A percentile compares a stretch with the other conserved stretches of the same genome.
phyloP scores from a whole-genome alignment of 805 yeast genomes.

The Jamesozyma piceae region DNA sequence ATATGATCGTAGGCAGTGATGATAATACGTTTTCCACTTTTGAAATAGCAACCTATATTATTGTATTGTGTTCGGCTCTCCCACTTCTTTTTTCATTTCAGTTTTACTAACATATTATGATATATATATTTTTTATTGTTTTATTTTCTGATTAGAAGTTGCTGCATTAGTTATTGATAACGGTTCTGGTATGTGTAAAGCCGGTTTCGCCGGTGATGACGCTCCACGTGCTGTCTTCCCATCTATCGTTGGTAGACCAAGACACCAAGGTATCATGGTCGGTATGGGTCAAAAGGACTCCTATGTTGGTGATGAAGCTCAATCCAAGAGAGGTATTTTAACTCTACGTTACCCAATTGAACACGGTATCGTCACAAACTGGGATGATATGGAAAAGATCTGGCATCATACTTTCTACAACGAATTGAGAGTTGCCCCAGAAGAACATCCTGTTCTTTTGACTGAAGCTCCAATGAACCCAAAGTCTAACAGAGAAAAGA shows the following conservation, averaged over 20 bases:
- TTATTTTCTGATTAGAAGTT: no score
- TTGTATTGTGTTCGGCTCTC: no score
- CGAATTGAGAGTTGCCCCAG: slow-evolving; percentile 99
- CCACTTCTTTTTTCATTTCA: no score
- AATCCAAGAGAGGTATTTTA: slow-evolving; percentile 99
- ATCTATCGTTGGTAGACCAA: slow-evolving; percentile 99
- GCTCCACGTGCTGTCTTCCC: slow-evolving; percentile 99
- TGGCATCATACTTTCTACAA: slow-evolving; percentile 99
- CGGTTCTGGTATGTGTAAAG: slow-evolving; percentile 99
- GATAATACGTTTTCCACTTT: no score
- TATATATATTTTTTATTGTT: no score
- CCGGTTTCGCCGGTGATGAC: slow-evolving; percentile 99
- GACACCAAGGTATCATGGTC: slow-evolving; percentile 99
- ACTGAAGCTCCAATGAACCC: slow-evolving; percentile 99
- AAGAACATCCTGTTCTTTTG: slow-evolving; percentile 97
- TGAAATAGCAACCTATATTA: no score
- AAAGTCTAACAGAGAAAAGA: slow-evolving; percentile 98
- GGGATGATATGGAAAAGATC: slow-evolving; percentile 99
- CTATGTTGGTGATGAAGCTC: slow-evolving; percentile 99
- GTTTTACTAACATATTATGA: no score
- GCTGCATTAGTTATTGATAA: slow-evolving; percentile 79
- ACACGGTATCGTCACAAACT: slow-evolving; percentile 99
- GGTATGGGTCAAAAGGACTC: slow-evolving; percentile 99
- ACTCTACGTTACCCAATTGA: slow-evolving; percentile 98
- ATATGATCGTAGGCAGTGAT: not conserved